Percentiles rank a stretch among this genome's conserved stretches.
Evolutionary conservation across 345 rosid genomes (phyloP).

Genomic region (Boechera divaricarpa): DNA sequence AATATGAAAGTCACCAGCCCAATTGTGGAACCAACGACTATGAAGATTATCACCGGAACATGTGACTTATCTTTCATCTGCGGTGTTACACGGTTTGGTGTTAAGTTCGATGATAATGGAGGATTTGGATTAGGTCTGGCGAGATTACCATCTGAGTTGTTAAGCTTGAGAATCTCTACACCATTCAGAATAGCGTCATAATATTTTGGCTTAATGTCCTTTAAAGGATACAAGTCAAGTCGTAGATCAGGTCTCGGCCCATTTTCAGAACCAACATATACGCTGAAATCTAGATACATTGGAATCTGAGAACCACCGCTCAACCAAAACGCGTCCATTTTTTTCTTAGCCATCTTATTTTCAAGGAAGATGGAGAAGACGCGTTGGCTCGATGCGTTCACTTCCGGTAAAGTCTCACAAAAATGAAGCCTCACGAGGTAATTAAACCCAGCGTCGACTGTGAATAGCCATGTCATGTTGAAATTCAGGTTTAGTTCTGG

Average conservation of each 20-base stretch:
- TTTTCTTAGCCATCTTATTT: background rate
- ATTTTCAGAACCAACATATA: background rate
- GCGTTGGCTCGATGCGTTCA: background rate
- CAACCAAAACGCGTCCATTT: constrained; percentile 23
- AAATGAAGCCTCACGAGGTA: constrained; percentile 51
- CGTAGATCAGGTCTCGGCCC: constrained; percentile 23
- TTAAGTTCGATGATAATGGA: too few relatives aligned
- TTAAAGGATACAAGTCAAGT: constrained; percentile 28
- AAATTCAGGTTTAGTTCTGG: constrained; percentile 2
- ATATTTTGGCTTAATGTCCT: accelerated
- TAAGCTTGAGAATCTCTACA: constrained; percentile 54
- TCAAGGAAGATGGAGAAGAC: constrained; percentile 27
- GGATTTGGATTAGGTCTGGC: constrained; percentile 42
- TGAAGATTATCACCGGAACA: background rate
- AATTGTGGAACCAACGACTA: background rate
- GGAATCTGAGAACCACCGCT: constrained; percentile 43
- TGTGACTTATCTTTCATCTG: background rate
- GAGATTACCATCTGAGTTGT: background rate
- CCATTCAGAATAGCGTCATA: constrained; percentile 52
- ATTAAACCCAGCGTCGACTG: constrained; percentile 41
- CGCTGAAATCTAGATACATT: constrained; percentile 37
- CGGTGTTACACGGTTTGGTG: too few relatives aligned
- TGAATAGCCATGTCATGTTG: constrained; percentile 44
- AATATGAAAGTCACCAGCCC: background rate
- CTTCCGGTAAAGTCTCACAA: constrained; percentile 32